Evolutionary conservation across 805 yeast species (phyloP), one percentile per base, ranked within the genome.

Genomic region (Yarrowia sp.): DNA sequence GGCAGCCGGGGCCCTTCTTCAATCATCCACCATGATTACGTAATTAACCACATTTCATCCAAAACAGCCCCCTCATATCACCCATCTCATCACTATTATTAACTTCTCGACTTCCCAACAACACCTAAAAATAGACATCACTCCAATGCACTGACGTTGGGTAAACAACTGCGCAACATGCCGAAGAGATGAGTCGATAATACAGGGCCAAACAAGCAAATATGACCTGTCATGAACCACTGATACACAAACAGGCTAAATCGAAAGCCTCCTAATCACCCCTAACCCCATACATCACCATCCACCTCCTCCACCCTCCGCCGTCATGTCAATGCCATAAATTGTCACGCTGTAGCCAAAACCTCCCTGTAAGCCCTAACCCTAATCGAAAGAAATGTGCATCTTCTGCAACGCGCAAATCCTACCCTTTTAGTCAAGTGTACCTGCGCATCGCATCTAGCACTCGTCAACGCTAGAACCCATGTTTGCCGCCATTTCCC

Each of bases 401-500:
- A 38, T 53, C 59, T 36, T 53, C 58, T 53, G 58, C 58, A 53
- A 53, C 59, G 19, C 40, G 63, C 63, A 56, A 56, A 56, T 56
- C 63, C 43, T 53, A 38, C 59, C 59, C 59, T 53, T 38, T 53
- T 53, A 19, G 59, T 53, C 59, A 19, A 36, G 36, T 40, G 63
- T 56, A 56, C 63, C 63, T 56, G 63, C 63, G 48, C 63, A 56
- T 40, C 46, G 10, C 58, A 16, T 41, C 48, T 15, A 26, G 10
- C 65, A 42, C 26, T 26, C 42, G 16, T 15, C 52, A 12, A n/a
- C 26, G n/a, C 14, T 26, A 32, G 38, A 42, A 22, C n/a, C 22
- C 52, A 59, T 59, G 65, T 45, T 59, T 8, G 65, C 65, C 52
- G 65, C 65, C 41, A 59, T 59, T 14, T 59, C 65, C 3, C 26